Base-by-base conservation (phyloP, 2,329 filamentous ascomycete species). In the Lojkania enalia region DNA sequence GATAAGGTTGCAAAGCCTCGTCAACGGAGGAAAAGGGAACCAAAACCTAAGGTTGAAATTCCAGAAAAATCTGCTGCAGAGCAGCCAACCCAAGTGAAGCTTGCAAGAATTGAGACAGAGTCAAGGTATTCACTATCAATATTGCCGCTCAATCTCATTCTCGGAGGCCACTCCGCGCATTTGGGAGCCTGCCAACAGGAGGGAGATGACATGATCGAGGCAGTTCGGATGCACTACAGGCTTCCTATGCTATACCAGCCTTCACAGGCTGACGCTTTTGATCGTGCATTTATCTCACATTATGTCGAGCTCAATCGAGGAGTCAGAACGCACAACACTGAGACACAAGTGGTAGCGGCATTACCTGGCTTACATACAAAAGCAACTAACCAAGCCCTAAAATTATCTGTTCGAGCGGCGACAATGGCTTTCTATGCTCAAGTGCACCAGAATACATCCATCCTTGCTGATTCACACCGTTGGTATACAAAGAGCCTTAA, bases 401-500 rank as follows among this genome's bases (percentile, higher is more conserved):
- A 48, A n/a, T 32, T 64, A 5, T 64, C 63, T 1, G 58, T 67
- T 13, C 62, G 64, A 5, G 62, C 64, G 33, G 50, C 62, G 1
- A 61, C 62, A 9, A 66, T 67, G 64, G 63, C 62, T 1, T 67
- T 60, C 20, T 67, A 58, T 21, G 62, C 60, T 3, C 61, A 59
- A n/a, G 31, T 60, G 3, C 60, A 66, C 33, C 35, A 55, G n/a
- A 58, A 67, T 30, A 46, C 58, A 1, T 49, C 58, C 11, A 60
- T 67, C 16, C 35, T 66, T 5, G 46, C 63, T 2, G 64, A 67
- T 18, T 66, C 63, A 0, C 66, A 60, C 43, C 52, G 56, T 21
- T 67, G 63, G 64, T 67, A 67, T 35, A 61, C 49, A 4, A 44
- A 50, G n/a, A 58, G 61, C n/a, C 44, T 67, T 7, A 51, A 56